phyloP scores from a whole-genome alignment of 208 protist species.

The Crithidia bombi region DNA sequence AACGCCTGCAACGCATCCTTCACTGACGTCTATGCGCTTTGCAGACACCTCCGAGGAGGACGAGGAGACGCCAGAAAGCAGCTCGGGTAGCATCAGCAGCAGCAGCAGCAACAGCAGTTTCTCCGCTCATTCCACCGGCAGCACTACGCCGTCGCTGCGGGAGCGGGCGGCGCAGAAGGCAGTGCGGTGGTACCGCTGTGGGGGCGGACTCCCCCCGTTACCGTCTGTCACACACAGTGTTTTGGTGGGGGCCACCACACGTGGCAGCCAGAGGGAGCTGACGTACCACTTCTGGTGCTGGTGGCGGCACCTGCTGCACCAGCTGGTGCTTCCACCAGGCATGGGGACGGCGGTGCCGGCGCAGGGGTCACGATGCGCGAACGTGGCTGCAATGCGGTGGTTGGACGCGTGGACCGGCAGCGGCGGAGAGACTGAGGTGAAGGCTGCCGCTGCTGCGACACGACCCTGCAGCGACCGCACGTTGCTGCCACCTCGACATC shows the following conservation, averaged over 20 bases:
- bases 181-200: slow-evolving; percentile 10
- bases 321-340: slow-evolving; percentile 27
- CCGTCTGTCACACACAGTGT: slow-evolving; percentile 34
- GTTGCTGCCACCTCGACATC: not conserved
- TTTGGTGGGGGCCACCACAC: slow-evolving; percentile 34
- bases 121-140: slow-evolving; percentile 6
- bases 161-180: not conserved
- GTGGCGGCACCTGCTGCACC: slow-evolving; percentile 31
- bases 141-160: not conserved
- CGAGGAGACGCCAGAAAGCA: not conserved
- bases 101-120: slow-evolving; percentile 14
- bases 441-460: not conserved
- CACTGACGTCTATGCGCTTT: not conserved
- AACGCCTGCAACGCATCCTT: not conserved
- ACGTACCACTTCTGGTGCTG: slow-evolving; percentile 19
- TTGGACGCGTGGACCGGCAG: slow-evolving; percentile 1
- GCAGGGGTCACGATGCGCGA: slow-evolving; percentile 8
- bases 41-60: not conserved
- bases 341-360: slow-evolving; percentile 3
- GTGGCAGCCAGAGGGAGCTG: slow-evolving; percentile 18
- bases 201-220: slow-evolving; percentile 7
- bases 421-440: not conserved
- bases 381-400: slow-evolving; percentile 16
- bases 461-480: not conserved
- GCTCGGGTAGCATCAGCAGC: not conserved